Conservation (phyloP, 768 basidiomycete species). For the Butyriboletus loyo region DNA sequence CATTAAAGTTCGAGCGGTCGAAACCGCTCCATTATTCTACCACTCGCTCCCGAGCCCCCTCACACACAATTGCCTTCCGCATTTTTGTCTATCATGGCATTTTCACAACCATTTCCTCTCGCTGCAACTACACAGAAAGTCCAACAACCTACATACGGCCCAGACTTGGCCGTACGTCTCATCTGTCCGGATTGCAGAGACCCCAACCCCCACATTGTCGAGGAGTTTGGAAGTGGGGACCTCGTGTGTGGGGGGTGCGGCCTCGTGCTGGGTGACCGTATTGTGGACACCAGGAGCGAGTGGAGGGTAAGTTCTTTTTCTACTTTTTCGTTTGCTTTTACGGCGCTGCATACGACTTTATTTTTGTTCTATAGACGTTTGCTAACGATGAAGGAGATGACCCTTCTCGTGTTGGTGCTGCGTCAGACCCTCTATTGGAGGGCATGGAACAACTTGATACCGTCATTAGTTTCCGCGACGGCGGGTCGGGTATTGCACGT, state of each 20-base stretch:
- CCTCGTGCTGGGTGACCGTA: constrained; percentile 90
- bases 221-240: constrained; percentile 97
- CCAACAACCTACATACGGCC: constrained; percentile 63
- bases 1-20: constrained; percentile 20
- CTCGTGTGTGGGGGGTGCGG: constrained; percentile 94
- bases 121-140: constrained; percentile 50
- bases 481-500: constrained; percentile 87
- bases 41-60: constrained; percentile 21
- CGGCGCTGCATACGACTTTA: constrained; percentile 23
- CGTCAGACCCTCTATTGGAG: constrained; percentile 89
- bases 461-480: constrained; percentile 92
- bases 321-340: constrained; percentile 13
- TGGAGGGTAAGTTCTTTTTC: constrained; percentile 71
- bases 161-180: constrained; percentile 82
- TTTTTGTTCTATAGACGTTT: constrained; percentile 69
- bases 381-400: constrained; percentile 99
- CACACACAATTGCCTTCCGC: constrained; percentile 13
- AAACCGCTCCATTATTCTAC: constrained; percentile 6
- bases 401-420: constrained; percentile 98
- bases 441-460: constrained; percentile 95
- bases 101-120: constrained; percentile 77
- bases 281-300: constrained; percentile 98
- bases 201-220: constrained; percentile 90
- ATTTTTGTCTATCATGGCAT: constrained; percentile 47
- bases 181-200: constrained; percentile 96